These are phyloP conservation scores for Russula olivacea DNA, from an alignment of 768 basidiomycete species.

Conservation along the genomic window DNA sequence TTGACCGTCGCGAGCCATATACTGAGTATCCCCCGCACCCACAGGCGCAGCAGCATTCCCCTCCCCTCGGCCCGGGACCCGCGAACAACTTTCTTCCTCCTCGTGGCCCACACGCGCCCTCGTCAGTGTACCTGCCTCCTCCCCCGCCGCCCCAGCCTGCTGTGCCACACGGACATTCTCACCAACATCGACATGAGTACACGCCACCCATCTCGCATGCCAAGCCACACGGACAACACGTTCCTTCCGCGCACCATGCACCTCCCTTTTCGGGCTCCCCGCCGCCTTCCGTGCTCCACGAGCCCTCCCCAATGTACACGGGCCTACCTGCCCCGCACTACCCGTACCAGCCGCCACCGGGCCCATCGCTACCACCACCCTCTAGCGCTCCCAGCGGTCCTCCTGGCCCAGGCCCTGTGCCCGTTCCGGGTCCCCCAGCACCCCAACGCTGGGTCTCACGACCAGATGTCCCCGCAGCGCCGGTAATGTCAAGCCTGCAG, in stretches of 20 bases:
- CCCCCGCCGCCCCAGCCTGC: conserved; percentile 22
- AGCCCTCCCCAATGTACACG: conserved; percentile 33
- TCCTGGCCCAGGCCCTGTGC: conserved; percentile 10
- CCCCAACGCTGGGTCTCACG: conserved; percentile 22
- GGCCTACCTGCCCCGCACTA: conserved; percentile 22
- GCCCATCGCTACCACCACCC: conserved; percentile 18
- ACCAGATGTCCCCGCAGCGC: conserved; percentile 22
- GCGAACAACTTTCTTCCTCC: conserved; percentile 24
- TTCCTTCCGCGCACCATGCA: conserved; percentile 17
- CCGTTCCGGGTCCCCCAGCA: conserved; percentile 17
- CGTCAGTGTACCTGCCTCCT: conserved; percentile 22
- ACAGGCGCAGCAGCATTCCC: conserved; percentile 21
- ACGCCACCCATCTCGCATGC: conserved; percentile 24
- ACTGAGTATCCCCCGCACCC: conserved; percentile 19
- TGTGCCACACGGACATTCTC: conserved; percentile 25
- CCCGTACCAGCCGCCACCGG: conserved; percentile 28
- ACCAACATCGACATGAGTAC: conserved; percentile 24
- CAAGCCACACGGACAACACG: conserved; percentile 14
- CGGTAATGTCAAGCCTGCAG: conserved; percentile 34
- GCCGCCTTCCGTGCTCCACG: conserved; percentile 23
- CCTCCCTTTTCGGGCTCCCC: conserved; percentile 22
- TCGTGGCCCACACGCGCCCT: conserved; percentile 22
- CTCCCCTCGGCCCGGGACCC: conserved; percentile 10
- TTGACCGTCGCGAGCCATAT: conserved; percentile 22
- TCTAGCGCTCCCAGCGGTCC: conserved; percentile 17